Evolutionary conservation across 768 basidiomycete genomes (phyloP), one percentile per base, ranked within the genome.

Genomic region (Tephrocybe rancida): DNA sequence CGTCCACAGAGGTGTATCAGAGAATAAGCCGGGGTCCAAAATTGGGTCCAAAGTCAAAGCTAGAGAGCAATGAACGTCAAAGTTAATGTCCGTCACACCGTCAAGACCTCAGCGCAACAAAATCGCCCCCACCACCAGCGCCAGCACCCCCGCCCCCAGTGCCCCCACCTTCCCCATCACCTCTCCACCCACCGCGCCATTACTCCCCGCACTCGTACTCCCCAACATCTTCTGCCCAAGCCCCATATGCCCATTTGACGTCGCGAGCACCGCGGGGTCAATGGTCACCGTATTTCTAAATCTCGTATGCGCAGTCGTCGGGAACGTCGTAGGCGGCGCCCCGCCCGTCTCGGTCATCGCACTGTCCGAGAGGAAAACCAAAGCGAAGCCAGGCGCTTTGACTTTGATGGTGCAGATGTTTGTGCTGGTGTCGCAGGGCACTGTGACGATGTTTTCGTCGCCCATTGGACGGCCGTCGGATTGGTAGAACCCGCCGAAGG

Each of bases 391-490:
- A 0, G 92, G 90, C 0, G 88, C 87, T 24, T 81, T 78, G 34
- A 92, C 84, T 6, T 73, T 74, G 46, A 92, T 74, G 19, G 69
- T 60, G 67, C 91, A 92, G 0, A 74, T 71, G 61, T 81, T 79
- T 47, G 71, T 70, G 3, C 66, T 64, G 24, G 71, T 67, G 63
- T 87, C 76, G 61, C 92, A 95, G n/a, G 68, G 59, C 37, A 92
- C 76, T 0, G 81, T 86, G 52, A 80, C 72, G 9, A 92, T 76
- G 49, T 78, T 64, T 43, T 83, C 72, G 0, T 65, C 57, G 44
- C 88, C 88, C 39, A 73, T 70, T 22, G 85, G 78, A 35, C 85
- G 80, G 0, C 90, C 91, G 60, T 93, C 89, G 0, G 83, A 84
- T 48, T 79, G 72, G 59, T 86, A 86, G 8, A 65, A 14, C 38